phyloP scores from a whole-genome alignment of 371 early-diverging fungal species.

The Rhizopus sp. region DNA sequence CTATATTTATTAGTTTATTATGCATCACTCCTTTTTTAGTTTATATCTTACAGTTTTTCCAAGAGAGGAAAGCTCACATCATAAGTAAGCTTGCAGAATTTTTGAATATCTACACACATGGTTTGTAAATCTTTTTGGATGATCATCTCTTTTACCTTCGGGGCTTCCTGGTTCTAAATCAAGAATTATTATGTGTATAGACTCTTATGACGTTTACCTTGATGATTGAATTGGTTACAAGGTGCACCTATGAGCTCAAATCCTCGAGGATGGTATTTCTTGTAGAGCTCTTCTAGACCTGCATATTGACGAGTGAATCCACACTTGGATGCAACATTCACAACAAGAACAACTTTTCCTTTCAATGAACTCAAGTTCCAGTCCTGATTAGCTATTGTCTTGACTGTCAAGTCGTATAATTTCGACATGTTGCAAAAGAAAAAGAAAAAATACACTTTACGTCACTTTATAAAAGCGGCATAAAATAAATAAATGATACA shows the following conservation, averaged over 20 bases:
- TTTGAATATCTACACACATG: constrained; percentile 15
- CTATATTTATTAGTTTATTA: constrained; percentile 15
- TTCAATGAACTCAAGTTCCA: constrained; percentile 41
- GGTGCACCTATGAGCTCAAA: constrained; percentile 84
- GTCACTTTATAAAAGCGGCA: too few relatives aligned
- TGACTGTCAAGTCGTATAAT: constrained; percentile 44
- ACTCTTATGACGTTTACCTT: constrained; percentile 54
- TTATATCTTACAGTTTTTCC: constrained; percentile 62
- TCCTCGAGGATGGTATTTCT: constrained; percentile 80
- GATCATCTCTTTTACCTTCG: constrained; percentile 17
- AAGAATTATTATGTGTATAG: not conserved
- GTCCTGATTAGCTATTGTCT: constrained; percentile 45
- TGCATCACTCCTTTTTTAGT: too few relatives aligned
- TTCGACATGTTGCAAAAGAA: constrained; percentile 5
- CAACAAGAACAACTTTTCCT: constrained; percentile 77
- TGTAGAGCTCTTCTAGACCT: constrained; percentile 79
- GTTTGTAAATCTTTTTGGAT: not conserved
- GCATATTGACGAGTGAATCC: constrained; percentile 90
- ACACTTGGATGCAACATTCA: constrained; percentile 97
- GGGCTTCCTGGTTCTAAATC: constrained; percentile 55
- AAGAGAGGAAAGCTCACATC: constrained; percentile 82
- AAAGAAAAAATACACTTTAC: too few relatives aligned
- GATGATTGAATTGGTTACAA: constrained; percentile 86
- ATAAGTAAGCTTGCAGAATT: constrained; percentile 54
- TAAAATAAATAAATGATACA: too few relatives aligned